Conservation (phyloP, 257 asterid genomes). For the Solanum chaucha region DNA sequence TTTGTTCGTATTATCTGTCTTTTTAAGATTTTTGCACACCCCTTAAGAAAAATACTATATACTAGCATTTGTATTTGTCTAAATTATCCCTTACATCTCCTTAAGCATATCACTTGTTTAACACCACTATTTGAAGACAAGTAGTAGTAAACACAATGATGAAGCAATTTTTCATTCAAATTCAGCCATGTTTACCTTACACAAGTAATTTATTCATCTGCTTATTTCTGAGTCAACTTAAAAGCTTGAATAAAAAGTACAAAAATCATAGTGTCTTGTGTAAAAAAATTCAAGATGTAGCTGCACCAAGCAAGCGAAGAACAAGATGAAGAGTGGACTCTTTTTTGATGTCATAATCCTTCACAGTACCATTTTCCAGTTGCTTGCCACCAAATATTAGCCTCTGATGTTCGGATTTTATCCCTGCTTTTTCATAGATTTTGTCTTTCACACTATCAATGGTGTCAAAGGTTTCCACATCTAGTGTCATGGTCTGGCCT, state of each 20-base stretch:
- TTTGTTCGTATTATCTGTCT: neutral
- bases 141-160: neutral
- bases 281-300: neutral
- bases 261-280: neutral
- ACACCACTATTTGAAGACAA: neutral
- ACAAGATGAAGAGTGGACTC: neutral
- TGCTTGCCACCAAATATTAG: neutral
- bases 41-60: neutral
- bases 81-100: neutral
- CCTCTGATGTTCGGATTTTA: neutral
- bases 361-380: neutral
- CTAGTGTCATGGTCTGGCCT: neutral
- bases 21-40: neutral
- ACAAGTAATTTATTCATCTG: neutral
- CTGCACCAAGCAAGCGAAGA: neutral
- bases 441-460: neutral
- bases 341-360: neutral
- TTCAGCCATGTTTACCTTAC: no score
- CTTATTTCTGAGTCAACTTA: neutral
- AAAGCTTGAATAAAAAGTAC: neutral
- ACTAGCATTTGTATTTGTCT: no score
- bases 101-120: neutral
- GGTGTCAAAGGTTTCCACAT: neutral
- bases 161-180: neutral
- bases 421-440: neutral